These are phyloP conservation scores for Fraxinus pennsylvanica DNA, from an alignment of 257 asterid species.

Conservation along the genomic window DNA sequence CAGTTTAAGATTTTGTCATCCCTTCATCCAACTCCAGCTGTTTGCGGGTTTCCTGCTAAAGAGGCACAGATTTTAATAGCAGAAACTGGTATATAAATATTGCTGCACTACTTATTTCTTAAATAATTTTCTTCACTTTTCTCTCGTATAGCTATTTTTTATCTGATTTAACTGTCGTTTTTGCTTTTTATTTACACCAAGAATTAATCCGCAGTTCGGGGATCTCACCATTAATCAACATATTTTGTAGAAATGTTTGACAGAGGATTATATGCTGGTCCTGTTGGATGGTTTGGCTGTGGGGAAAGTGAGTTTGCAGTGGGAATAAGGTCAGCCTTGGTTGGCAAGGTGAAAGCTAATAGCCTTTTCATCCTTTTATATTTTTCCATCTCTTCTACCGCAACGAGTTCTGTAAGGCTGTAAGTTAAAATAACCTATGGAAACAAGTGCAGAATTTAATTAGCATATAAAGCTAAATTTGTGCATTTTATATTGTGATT, in stretches of 20 bases:
- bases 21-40: slow-evolving; percentile 99
- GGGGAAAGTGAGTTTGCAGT: slow-evolving; percentile 95
- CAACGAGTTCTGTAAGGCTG: background rate
- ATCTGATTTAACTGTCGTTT: background rate
- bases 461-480: background rate
- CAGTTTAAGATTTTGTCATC: slow-evolving; percentile 83
- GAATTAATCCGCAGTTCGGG: background rate
- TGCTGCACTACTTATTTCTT: background rate
- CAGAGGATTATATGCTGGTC: slow-evolving; percentile 99
- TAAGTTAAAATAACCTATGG: background rate
- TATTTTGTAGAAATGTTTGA: slow-evolving; percentile 77
- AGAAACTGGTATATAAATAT: slow-evolving; percentile 60
- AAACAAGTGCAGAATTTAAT: background rate
- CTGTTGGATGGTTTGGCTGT: slow-evolving; percentile 98
- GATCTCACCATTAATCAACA: slow-evolving; percentile 14
- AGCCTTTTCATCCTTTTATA: background rate
- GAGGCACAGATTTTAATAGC: slow-evolving; percentile 81
- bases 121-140: background rate
- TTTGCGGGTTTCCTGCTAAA: slow-evolving; percentile 91
- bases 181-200: slow-evolving; percentile 4
- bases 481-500: slow-evolving; percentile 6
- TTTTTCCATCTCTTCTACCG: background rate
- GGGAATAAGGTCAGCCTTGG: slow-evolving; percentile 97
- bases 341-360: slow-evolving; percentile 65
- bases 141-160: background rate